A percentile compares a stretch with the other conserved stretches of the same genome.
These are phyloP conservation scores for Fusarium liriodendri DNA, from an alignment of 2,329 filamentous ascomycete species.

Conservation along the genomic window DNA sequence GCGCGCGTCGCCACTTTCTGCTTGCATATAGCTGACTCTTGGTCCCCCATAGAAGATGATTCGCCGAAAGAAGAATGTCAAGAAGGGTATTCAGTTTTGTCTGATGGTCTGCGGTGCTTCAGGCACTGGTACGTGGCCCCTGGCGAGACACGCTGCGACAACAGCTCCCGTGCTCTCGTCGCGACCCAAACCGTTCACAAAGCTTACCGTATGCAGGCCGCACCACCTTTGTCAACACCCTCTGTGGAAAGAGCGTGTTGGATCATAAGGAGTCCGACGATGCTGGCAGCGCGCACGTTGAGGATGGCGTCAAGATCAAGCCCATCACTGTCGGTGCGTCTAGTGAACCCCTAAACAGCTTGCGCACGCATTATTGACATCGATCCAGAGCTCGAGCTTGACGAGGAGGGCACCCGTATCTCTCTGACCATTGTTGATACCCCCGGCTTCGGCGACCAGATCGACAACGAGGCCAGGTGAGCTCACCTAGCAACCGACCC, in stretches of 20 bases:
- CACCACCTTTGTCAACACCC: slow-evolving; percentile 99
- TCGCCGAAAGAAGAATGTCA: slow-evolving; percentile 99
- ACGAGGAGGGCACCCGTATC: slow-evolving; percentile 98
- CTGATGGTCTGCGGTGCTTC: slow-evolving; percentile 99
- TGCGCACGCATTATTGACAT: slow-evolving; percentile 43
- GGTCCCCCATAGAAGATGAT: slow-evolving; percentile 80
- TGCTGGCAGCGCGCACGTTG: slow-evolving; percentile 85
- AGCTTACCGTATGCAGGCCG: slow-evolving; percentile 71
- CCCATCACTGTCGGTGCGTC: slow-evolving; percentile 90
- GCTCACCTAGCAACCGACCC: slow-evolving; percentile 30
- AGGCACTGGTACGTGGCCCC: slow-evolving; percentile 82
- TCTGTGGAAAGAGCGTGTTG: slow-evolving; percentile 94
- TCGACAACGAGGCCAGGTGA: slow-evolving; percentile 98
- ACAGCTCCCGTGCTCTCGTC: slow-evolving; percentile 12
- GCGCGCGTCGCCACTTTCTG: slow-evolving; percentile 22
- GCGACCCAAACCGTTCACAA: slow-evolving; percentile 18
- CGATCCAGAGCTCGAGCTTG: slow-evolving; percentile 84
- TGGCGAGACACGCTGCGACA: slow-evolving; percentile 24
- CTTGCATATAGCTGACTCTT: slow-evolving; percentile 44
- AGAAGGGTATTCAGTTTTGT: slow-evolving; percentile 99
- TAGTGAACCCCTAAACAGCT: not conserved
- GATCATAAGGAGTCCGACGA: slow-evolving; percentile 94
- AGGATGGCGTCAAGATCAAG: slow-evolving; percentile 99
- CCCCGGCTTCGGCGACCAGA: slow-evolving; percentile 97
- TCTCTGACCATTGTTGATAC: slow-evolving; percentile 99